Base-by-base conservation (phyloP, 1,284 basidiomycete species). In the Puccinia novopanici region DNA sequence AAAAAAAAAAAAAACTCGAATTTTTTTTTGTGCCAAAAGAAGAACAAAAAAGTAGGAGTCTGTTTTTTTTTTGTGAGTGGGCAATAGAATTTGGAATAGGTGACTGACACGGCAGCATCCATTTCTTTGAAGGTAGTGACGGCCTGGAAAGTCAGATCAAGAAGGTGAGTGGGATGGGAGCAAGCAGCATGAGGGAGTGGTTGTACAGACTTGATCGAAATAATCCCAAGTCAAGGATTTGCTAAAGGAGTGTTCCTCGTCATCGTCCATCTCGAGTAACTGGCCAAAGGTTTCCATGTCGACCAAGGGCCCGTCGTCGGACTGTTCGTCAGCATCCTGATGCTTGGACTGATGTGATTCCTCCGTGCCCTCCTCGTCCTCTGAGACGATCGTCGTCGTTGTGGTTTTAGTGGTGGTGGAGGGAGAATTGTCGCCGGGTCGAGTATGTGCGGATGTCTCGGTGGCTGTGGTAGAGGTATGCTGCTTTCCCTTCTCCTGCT, bases 241-340 rank as follows among this genome's bases (percentile, higher is more conserved):
- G 27, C 91, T 92, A 85, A 96, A 97, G 24, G 92, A 91, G 81
- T 88, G 88, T n/a, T 88, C 87, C 40, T 88, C 88, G 50, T 91
- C 92, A 48, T 95, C 94, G 86, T 95, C 94, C 86, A 97, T 90
- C 81, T 97, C 94, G 83, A 94, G 89, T 82, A 97, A 91, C 87
- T 97, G 94, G 37, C 86, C 85, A 85, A 96, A 94, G 45, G 89
- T 91, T 3, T 92, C 91, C 89, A 91, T 90, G 85, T 95, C 90
- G 85, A 96, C 91, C 81, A 89, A 84, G 9, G 50, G 83, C 82
- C 54, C 93, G 91, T 91, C 85, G 87, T 61, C 92, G 92, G 85
- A 92, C 92, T 30, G 87, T 48, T 48, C 45, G 12, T 48, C 45
- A 1, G 45, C 17, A 91, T 70, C 82, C 89, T 61, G 42, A 45